phyloP scores from a whole-genome alignment of 225 moss, liverwort and hornwort genomes.

The Neckera pumila region DNA sequence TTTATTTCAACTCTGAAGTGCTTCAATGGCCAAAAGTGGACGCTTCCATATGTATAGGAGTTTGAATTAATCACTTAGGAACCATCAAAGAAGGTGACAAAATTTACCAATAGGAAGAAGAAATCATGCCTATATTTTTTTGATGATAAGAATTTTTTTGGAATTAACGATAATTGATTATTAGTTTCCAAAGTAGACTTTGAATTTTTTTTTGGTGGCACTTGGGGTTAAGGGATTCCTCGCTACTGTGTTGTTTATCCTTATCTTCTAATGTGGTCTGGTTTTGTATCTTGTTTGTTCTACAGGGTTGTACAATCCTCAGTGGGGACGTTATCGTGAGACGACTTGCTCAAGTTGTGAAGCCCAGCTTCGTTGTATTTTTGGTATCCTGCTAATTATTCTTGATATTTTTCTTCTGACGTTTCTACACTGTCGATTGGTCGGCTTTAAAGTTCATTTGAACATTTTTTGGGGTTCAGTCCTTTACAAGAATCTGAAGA shows the following conservation, averaged over 20 bases:
- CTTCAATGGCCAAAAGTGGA: not conserved
- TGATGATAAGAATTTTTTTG: not conserved
- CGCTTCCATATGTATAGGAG: not conserved
- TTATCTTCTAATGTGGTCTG: not conserved
- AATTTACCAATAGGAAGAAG: not conserved
- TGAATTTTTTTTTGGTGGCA: not conserved
- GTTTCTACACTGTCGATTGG: not conserved
- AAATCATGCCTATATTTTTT: not conserved
- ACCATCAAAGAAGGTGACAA: not conserved
- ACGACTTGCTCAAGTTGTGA: conserved; percentile 61
- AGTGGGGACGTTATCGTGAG: conserved; percentile 89
- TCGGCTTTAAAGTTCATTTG: not conserved
- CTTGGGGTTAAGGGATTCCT: not conserved
- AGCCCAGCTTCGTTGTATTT: conserved; percentile 91
- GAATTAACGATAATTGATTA: not conserved
- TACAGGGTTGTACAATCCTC: conserved; percentile 80
- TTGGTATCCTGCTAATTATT: conserved; percentile 69
- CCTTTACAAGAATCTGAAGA: conserved; percentile 47
- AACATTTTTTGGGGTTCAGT: not conserved
- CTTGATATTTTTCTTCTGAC: not conserved
- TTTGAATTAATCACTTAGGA: not conserved
- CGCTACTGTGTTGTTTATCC: not conserved
- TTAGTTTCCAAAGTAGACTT: not conserved
- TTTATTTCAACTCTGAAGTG: not conserved
- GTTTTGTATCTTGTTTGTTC: not conserved